Evolutionary conservation across 805 yeast species (phyloP).

Genomic region (Candida wancherniae): DNA sequence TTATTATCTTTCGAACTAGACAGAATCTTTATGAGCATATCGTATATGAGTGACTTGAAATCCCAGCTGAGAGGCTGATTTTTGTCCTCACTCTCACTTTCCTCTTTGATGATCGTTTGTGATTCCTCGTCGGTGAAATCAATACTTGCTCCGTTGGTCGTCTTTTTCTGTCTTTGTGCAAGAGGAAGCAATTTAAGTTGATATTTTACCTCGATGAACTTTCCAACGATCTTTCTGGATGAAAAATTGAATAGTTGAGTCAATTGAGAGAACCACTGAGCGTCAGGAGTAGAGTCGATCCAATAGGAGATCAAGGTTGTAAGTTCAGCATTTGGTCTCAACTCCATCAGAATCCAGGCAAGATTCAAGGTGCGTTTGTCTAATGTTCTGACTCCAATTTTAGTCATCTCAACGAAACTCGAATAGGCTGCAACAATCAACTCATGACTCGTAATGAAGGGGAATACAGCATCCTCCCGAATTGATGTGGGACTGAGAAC

Average conservation of each 20-base stretch:
- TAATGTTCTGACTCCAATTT: slow-evolving; percentile 28
- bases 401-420: slow-evolving; percentile 51
- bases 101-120: slow-evolving; percentile 35
- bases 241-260: slow-evolving; percentile 45
- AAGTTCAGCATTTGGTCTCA: slow-evolving; percentile 44
- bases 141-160: slow-evolving; percentile 14
- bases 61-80: slow-evolving; percentile 57
- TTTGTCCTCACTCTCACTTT: slow-evolving; percentile 32
- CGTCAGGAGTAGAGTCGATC: slow-evolving; percentile 48
- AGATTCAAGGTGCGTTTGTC: slow-evolving; percentile 43
- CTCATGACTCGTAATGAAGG: slow-evolving; percentile 39
- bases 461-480: slow-evolving; percentile 38
- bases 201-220: slow-evolving; percentile 34
- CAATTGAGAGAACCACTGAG: slow-evolving; percentile 57
- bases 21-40: slow-evolving; percentile 42
- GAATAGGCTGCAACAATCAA: slow-evolving; percentile 44
- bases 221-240: slow-evolving; percentile 38
- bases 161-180: slow-evolving; percentile 38
- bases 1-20: slow-evolving; percentile 34
- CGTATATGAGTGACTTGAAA: slow-evolving; percentile 47
- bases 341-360: slow-evolving; percentile 56
- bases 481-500: slow-evolving; percentile 33
- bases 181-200: slow-evolving; percentile 39
- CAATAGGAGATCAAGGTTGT: slow-evolving; percentile 50
- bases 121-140: slow-evolving; percentile 40